phyloP scores from a whole-genome alignment of 192 early-diverging fungal genomes.

The Backusella macrospora region DNA sequence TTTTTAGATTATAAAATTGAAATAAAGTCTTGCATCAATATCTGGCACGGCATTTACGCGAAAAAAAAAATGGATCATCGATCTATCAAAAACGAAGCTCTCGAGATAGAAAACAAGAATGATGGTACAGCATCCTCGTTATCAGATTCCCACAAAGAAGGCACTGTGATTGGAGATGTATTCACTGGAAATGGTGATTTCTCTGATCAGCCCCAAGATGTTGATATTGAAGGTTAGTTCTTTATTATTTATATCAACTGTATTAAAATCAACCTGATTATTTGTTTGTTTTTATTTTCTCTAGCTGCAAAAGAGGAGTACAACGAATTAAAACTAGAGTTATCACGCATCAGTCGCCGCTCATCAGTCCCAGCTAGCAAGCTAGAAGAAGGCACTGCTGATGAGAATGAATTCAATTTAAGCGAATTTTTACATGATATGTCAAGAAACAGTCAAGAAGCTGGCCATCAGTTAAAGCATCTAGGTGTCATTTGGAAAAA shows the following conservation, averaged over 20 bases:
- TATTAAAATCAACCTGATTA: background rate
- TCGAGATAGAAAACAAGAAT: slow-evolving; percentile 3
- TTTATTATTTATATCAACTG: background rate
- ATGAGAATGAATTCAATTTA: slow-evolving; percentile 35
- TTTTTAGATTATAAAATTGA: background rate
- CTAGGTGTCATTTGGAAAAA: slow-evolving; percentile 40
- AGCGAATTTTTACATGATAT: slow-evolving; percentile 30
- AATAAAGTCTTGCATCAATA: background rate
- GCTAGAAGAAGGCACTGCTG: slow-evolving; percentile 32
- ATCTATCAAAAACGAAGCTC: background rate
- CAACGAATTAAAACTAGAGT: slow-evolving; percentile 27
- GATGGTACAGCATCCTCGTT: background rate
- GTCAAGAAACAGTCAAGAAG: background rate
- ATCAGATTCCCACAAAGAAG: slow-evolving; percentile 1
- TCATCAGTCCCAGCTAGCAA: slow-evolving; percentile 20
- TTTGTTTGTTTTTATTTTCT: slow-evolving; percentile 8
- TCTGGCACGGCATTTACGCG: background rate
- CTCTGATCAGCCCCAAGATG: background rate
- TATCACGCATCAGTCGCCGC: slow-evolving; percentile 32
- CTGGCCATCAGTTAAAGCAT: slow-evolving; percentile 24
- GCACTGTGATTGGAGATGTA: background rate
- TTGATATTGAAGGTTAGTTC: slow-evolving; percentile 10
- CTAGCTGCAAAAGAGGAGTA: slow-evolving; percentile 34
- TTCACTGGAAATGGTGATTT: background rate
- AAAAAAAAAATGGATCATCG: background rate